Conservation (phyloP, 148 eudicot genomes). For the Chenopodium suecicum region DNA sequence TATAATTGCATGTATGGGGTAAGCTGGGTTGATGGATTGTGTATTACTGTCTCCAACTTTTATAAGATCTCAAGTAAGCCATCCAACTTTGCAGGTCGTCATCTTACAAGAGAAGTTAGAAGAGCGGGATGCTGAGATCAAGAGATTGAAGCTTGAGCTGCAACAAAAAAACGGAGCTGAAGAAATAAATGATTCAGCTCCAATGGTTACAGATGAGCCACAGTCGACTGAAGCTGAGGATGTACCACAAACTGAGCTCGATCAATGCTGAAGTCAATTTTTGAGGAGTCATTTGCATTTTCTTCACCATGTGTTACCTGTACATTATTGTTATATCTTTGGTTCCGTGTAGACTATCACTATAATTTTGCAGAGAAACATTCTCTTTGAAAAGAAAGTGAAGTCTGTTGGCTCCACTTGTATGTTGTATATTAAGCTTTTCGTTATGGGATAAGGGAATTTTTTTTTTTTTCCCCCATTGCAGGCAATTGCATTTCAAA, state of each 20-base stretch:
- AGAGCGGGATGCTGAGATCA: constrained; percentile 69
- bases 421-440: constrained; percentile 15
- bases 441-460: not conserved
- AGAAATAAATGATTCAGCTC: constrained; percentile 34
- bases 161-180: constrained; percentile 32
- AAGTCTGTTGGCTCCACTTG: constrained; percentile 2
- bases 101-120: constrained; percentile 75
- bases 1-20: no score
- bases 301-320: constrained; percentile 4
- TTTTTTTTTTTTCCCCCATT: not conserved
- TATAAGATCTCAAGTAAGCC: not conserved
- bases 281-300: not conserved
- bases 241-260: constrained; percentile 22
- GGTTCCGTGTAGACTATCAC: not conserved
- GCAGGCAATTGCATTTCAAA: not conserved
- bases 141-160: constrained; percentile 58
- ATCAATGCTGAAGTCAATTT: constrained; percentile 13
- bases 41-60: not conserved
- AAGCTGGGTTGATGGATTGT: no score
- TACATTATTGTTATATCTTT: constrained; percentile 15
- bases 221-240: constrained; percentile 24
- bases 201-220: constrained; percentile 36
- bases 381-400: not conserved
- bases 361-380: not conserved
- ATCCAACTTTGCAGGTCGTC: constrained; percentile 47